phyloP scores from a whole-genome alignment of 2,329 filamentous ascomycete species.

The Colletotrichum sp. region DNA sequence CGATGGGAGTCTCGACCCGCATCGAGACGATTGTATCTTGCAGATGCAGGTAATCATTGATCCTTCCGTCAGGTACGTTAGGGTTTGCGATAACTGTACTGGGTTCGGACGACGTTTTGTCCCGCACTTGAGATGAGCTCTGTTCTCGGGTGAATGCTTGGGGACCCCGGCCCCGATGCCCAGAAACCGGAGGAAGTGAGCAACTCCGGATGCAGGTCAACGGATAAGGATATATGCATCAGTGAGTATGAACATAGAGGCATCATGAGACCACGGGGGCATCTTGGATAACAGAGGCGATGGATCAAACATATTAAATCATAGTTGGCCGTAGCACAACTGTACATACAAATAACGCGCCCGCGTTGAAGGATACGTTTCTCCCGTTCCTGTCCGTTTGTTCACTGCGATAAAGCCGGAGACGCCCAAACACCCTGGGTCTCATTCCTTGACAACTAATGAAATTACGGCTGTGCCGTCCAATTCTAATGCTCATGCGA shows the following conservation, averaged over 20 bases:
- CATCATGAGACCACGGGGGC: background rate
- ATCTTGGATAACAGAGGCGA: background rate
- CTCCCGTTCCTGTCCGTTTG: background rate
- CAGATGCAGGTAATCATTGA: background rate
- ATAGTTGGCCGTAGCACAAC: background rate
- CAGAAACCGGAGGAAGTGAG: background rate
- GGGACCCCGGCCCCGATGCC: background rate
- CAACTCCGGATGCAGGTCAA: background rate
- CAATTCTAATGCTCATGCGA: slow-evolving; percentile 16
- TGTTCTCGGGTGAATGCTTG: background rate
- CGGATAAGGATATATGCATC: background rate
- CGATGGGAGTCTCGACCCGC: background rate
- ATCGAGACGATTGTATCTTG: background rate
- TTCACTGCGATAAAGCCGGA: background rate
- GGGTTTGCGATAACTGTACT: background rate
- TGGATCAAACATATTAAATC: background rate
- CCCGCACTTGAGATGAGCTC: background rate
- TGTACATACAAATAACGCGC: slow-evolving; percentile 3
- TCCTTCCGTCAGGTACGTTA: background rate
- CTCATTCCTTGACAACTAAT: background rate
- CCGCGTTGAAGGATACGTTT: background rate
- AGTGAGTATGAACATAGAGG: no score
- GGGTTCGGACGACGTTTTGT: background rate
- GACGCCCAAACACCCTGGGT: background rate
- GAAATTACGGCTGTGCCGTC: background rate